These are phyloP conservation scores for Colletotrichum brevisporum DNA, from an alignment of 2,329 filamentous ascomycete genomes.

Conservation along the genomic window DNA sequence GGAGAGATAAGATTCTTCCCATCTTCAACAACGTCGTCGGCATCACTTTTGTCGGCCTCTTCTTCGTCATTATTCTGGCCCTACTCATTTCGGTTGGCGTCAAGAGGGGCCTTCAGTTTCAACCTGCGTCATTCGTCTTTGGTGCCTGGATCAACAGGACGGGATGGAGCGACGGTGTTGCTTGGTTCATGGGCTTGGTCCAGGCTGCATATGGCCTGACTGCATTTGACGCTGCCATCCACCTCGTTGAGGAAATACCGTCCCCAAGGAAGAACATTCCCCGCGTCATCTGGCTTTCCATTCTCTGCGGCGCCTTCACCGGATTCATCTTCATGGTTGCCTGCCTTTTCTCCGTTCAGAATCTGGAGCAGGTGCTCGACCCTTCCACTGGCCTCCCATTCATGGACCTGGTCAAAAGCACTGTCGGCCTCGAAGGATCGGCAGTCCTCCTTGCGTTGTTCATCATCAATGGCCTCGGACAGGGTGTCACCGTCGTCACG, in stretches of 20 bases:
- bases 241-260: conserved; percentile 71
- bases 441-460: conserved; percentile 64
- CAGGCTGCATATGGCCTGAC: conserved; percentile 70
- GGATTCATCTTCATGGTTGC: conserved; percentile 67
- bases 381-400: conserved; percentile 60
- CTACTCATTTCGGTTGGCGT: conserved; percentile 66
- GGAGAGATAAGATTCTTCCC: conserved; percentile 60
- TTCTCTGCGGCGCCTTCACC: conserved; percentile 62
- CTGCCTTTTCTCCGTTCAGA: conserved; percentile 65
- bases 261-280: conserved; percentile 65
- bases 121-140: conserved; percentile 67
- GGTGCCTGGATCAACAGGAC: conserved; percentile 64
- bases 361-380: conserved; percentile 57
- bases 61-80: conserved; percentile 66
- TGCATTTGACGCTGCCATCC: conserved; percentile 71
- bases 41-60: conserved; percentile 64
- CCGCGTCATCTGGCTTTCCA: conserved; percentile 65
- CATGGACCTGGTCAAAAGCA: conserved; percentile 60
- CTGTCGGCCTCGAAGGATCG: conserved; percentile 56
- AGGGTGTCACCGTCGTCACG: conserved; percentile 65
- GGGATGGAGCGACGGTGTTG: conserved; percentile 67
- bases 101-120: conserved; percentile 59
- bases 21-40: conserved; percentile 71
- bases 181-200: conserved; percentile 71
- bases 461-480: conserved; percentile 68